Evolutionary conservation across 768 basidiomycete species (phyloP).

Genomic region (Russula sp.): DNA sequence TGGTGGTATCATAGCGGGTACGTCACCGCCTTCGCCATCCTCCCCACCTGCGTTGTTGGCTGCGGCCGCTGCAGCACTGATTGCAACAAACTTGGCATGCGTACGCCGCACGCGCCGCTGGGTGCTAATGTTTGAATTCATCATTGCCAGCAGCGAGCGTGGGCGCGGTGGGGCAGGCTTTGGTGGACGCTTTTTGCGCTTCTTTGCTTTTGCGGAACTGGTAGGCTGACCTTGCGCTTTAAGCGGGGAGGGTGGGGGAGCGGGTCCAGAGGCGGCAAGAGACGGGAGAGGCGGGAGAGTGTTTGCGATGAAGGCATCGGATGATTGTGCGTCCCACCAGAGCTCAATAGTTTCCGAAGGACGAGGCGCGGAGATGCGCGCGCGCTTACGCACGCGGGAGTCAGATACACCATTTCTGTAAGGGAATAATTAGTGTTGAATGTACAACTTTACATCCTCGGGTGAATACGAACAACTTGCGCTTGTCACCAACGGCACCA

Average conservation of each 20-base stretch:
- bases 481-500: constrained; percentile 48
- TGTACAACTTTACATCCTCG: not conserved
- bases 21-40: constrained; percentile 21
- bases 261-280: constrained; percentile 18
- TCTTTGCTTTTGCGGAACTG: constrained; percentile 22
- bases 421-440: not conserved
- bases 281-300: constrained; percentile 21
- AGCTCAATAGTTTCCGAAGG: constrained; percentile 16
- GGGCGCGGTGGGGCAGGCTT: constrained; percentile 21
- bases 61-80: constrained; percentile 36
- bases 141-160: constrained; percentile 49
- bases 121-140: constrained; percentile 73
- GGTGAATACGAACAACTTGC: constrained; percentile 41
- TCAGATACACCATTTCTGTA: constrained; percentile 29
- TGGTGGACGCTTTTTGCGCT: constrained; percentile 33
- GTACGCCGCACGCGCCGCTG: constrained; percentile 66
- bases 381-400: constrained; percentile 54
- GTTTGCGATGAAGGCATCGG: constrained; percentile 19
- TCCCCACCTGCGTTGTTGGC: constrained; percentile 28
- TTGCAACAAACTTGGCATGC: constrained; percentile 60
- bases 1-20: too few species aligned
- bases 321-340: constrained; percentile 22
- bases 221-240: constrained; percentile 19
- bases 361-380: constrained; percentile 36
- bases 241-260: constrained; percentile 22